Evolutionary conservation across 2,329 filamentous ascomycete species (phyloP), one percentile per base, ranked within the genome.

Genomic region (Teratosphaeria nubilosa): DNA sequence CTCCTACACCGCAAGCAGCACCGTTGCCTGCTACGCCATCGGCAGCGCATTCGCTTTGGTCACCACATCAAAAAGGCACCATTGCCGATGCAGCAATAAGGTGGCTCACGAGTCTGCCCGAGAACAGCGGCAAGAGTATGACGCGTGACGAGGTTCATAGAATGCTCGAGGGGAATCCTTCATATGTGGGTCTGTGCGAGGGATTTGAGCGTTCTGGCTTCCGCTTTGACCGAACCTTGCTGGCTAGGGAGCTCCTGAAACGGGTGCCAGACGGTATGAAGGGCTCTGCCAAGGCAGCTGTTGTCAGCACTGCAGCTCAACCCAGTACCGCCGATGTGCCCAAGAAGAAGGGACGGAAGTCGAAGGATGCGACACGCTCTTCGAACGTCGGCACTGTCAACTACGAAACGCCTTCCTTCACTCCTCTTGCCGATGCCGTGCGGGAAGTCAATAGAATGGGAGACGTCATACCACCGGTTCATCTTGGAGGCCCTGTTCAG

Each of bases 101-200:
- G 54, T 80, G 78, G 65, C 70, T 85, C 6, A 74, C 74, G 50
- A 63, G 63, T 13, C 65, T 72, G 25, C 69, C 73, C 2, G 71
- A 71, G 24, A 83, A 83, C 71, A 58, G 56, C 22, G 65, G 64
- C 3, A 76, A 74, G 48, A 63, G 64, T 6, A 66, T 80, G 7
- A 68, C 70, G 10, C 58, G 72, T 9, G 68, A 74, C 10, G 69
- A 76, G 22, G 71, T 84, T 10, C 66, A 77, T 24, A 67, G 65
- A 1, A 73, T 83, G 41, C 71, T 85, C 9, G 73, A 82, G 54
- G 66, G 70, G 7, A 82, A 83, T 62, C 80, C 81, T 1, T 80
- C 76, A 2, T 84, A 84, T 61, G 76, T 78, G 59, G 74, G 80
- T 55, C 68, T 84, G 2, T 85, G 82, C 63, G 75, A 80, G 59